Base-by-base conservation (phyloP, 306 rosid genomes). In the Citrullus amarus region DNA sequence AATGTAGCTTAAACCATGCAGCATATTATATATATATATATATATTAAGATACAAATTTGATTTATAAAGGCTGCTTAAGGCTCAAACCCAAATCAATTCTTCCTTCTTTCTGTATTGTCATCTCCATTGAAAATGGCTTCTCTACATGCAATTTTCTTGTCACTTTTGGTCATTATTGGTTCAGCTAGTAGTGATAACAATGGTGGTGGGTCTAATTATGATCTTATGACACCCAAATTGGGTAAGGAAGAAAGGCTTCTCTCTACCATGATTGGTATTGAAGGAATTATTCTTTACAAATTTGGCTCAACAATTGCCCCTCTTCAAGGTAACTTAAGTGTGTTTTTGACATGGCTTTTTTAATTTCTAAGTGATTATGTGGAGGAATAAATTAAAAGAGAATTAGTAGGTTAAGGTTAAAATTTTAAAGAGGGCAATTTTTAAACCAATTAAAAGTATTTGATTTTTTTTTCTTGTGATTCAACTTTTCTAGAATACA, bases 281-380 rank as follows among this genome's bases (percentile, higher is more conserved):
- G 86, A 91, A 79, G 97, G 93, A n/a, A 57, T 91, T 79, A 88
- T 86, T 46, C 88, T 87, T 50, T 86, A 88, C 85, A 88, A 83
- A 86, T 81, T 82, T 20, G 84, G 74, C 78, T 63, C 84, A 7
- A 78, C 86, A 81, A 76, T 82, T 82, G 75, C 67, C 56, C 88
- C 92, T 1, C 82, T 91, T 16, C 87, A 86, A 87, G 92, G 91
- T 63, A 63, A 30, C 36, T 50, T 4, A 12, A 25, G 4, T 13
- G 17, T 50, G 16, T 50, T 41, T 41, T 41, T 7, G 39, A 32
- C 36, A 32, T 32, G 36, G 36, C 36, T 32, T 32, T 25, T 32
- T 32, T 32, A 32, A 32, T 32, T 32, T 32, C 4, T 4, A 36
- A 36, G 6, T 36, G 39, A 36, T 36, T 5, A 36, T 36, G 6